Evolutionary conservation across 176 grass and related monocot species (phyloP), one percentile per base, ranked within the genome.

Genomic region (Musa acuminata): DNA sequence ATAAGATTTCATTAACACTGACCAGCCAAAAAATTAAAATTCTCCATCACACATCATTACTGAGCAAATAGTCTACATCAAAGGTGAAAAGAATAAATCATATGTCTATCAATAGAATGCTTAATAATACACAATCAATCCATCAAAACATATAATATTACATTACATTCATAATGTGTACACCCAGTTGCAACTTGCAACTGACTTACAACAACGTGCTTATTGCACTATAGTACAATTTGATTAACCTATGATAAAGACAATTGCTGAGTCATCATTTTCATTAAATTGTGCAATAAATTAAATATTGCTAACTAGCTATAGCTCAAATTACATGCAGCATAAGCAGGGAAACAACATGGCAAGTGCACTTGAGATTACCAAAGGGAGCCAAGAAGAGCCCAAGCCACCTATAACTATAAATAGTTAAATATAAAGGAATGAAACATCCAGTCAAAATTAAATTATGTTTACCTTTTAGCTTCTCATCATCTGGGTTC

Each of bases 381-480:
- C 25, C 11, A 0, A 8, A 8, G 19, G 35, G 67, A 49, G 20
- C 27, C 35, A 69, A 19, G 16, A 43, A 43, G 35, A 69, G 19
- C 5, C 67, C 67, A 35, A 69, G 66, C 13, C 29, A 49, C 67
- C 27, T 49, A 48, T 17, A 49, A 69, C 11, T 43, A 43, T 43
- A 43, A 43, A 49, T 8, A 10, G 16, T 49, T 49, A n/a, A 69
- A 29, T 50, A 50, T 9, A 69, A 14, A n/a, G 43, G 14, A 69
- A 69, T 43, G 35, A 43, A 43, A 43, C 35, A 43, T 43, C 35
- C 35, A 43, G 35, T n/a, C 67, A 49, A n/a, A n/a, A 60, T 8
- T 60, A n/a, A 49, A 69, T 69, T 69, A 1, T 50, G 49, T 16
- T 69, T 69, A 69, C 67, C 67, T 69, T 69, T n/a, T 69, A 3